A percentile compares a stretch with the other conserved stretches of the same genome.
These are phyloP conservation scores for Serendipita sp. DNA, from an alignment of 768 basidiomycete genomes.

Conservation along the genomic window DNA sequence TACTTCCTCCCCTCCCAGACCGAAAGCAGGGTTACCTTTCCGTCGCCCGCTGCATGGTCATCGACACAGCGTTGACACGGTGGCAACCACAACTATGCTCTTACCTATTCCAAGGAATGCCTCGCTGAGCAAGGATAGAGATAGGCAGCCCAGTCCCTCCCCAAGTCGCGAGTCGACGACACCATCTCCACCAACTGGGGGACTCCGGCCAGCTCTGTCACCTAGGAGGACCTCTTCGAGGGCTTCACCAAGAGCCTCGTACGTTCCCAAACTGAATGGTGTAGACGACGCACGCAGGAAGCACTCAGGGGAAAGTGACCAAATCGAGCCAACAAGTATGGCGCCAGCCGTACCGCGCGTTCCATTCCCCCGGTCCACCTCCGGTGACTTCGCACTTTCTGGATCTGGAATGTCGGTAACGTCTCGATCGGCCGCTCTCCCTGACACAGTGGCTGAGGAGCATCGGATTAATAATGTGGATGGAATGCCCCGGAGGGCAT, in stretches of 20 bases:
- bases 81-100: constrained; percentile 9
- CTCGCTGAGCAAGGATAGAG: constrained; percentile 1
- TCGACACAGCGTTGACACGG: constrained; percentile 45
- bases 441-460: background rate
- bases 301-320: constrained; percentile 8
- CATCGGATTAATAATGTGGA: background rate
- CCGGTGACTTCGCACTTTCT: constrained; percentile 9
- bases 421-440: constrained; percentile 1
- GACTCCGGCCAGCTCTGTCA: constrained; percentile 22
- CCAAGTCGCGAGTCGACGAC: constrained; percentile 18
- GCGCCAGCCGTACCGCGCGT: constrained; percentile 7
- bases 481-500: background rate
- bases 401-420: background rate
- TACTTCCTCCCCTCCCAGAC: background rate
- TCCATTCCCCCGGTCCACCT: constrained; percentile 12
- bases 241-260: constrained; percentile 7
- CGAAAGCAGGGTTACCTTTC: constrained; percentile 20
- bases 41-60: constrained; percentile 49
- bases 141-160: constrained; percentile 6
- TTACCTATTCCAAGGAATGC: constrained; percentile 7
- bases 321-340: background rate
- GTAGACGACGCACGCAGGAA: background rate
- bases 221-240: constrained; percentile 10
- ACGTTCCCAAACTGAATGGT: constrained; percentile 6
- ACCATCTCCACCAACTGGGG: constrained; percentile 5